Conservation (phyloP, 805 yeast species). For the Clavispora carvajalis region DNA sequence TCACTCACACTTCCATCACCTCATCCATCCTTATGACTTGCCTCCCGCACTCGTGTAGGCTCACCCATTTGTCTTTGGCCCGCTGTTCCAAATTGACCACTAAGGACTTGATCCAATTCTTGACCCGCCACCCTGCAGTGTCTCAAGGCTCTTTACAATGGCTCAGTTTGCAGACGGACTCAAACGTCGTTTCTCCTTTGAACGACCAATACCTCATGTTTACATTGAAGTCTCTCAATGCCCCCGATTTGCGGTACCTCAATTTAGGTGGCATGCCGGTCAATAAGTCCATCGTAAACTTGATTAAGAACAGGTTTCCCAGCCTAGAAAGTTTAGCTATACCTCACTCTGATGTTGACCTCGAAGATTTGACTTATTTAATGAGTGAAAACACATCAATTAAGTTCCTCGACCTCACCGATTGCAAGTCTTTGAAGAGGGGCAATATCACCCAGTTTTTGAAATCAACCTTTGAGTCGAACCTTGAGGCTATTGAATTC, state of each 20-base stretch:
- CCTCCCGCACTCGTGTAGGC: slow-evolving; percentile 51
- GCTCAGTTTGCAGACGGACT: slow-evolving; percentile 62
- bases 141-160: slow-evolving; percentile 47
- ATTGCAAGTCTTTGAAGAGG: slow-evolving; percentile 52
- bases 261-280: slow-evolving; percentile 66
- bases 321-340: slow-evolving; percentile 39
- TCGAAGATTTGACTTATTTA: slow-evolving; percentile 33
- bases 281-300: slow-evolving; percentile 30
- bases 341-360: slow-evolving; percentile 32
- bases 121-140: slow-evolving; percentile 67
- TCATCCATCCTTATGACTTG: slow-evolving; percentile 49
- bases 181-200: slow-evolving; percentile 57
- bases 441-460: slow-evolving; percentile 43
- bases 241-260: slow-evolving; percentile 43
- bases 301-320: slow-evolving; percentile 36
- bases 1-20: slow-evolving; percentile 75
- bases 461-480: slow-evolving; percentile 21
- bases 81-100: slow-evolving; percentile 60
- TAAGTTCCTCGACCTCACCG: slow-evolving; percentile 61
- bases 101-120: slow-evolving; percentile 62
- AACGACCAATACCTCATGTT: slow-evolving; percentile 44
- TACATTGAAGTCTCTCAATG: slow-evolving; percentile 40
- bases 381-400: slow-evolving; percentile 31
- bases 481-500: slow-evolving; percentile 59
- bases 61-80: slow-evolving; percentile 67